These are phyloP conservation scores for Microdochium paspali DNA, from an alignment of 2,329 filamentous ascomycete species.

Conservation along the genomic window DNA sequence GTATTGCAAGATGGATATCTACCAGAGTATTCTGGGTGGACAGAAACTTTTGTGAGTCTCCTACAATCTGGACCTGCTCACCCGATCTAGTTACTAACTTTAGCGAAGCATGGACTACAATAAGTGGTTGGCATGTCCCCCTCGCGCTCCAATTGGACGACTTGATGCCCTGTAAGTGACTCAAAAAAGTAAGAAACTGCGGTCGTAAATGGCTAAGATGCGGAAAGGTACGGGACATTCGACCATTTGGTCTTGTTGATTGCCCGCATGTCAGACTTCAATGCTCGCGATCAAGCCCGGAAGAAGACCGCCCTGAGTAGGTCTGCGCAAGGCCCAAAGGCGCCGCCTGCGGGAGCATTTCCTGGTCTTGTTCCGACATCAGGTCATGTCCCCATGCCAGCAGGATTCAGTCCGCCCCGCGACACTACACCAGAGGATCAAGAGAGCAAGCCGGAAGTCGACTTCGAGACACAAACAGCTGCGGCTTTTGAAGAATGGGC, in stretches of 20 bases:
- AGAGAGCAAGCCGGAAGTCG: slow-evolving; percentile 36
- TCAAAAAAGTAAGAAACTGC: background rate
- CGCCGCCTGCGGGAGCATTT: slow-evolving; percentile 34
- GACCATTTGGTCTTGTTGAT: slow-evolving; percentile 81
- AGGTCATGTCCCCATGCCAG: slow-evolving; percentile 38
- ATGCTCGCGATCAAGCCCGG: slow-evolving; percentile 64
- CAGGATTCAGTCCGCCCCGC: slow-evolving; percentile 43
- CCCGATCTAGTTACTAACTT: slow-evolving; percentile 3
- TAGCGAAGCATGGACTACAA: slow-evolving; percentile 62
- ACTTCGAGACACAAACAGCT: slow-evolving; percentile 56
- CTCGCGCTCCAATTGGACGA: slow-evolving; percentile 69
- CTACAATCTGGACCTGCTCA: background rate
- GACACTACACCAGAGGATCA: slow-evolving; percentile 31
- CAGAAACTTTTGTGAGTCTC: slow-evolving; percentile 70
- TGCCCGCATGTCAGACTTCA: slow-evolving; percentile 70
- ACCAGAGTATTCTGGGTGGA: slow-evolving; percentile 82
- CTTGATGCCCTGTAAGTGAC: slow-evolving; percentile 63
- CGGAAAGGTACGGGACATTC: slow-evolving; percentile 67
- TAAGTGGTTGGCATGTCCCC: slow-evolving; percentile 79
- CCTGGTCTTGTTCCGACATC: slow-evolving; percentile 46
- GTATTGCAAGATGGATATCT: slow-evolving; percentile 90
- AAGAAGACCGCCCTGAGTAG: slow-evolving; percentile 41
- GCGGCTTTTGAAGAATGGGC: slow-evolving; percentile 73
- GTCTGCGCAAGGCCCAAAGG: background rate
- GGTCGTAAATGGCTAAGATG: slow-evolving; percentile 11